Percentiles rank a stretch among this genome's conserved stretches.
Evolutionary conservation across 352 stramenopile genomes (phyloP).

Genomic region (Globisporangium solare): DNA sequence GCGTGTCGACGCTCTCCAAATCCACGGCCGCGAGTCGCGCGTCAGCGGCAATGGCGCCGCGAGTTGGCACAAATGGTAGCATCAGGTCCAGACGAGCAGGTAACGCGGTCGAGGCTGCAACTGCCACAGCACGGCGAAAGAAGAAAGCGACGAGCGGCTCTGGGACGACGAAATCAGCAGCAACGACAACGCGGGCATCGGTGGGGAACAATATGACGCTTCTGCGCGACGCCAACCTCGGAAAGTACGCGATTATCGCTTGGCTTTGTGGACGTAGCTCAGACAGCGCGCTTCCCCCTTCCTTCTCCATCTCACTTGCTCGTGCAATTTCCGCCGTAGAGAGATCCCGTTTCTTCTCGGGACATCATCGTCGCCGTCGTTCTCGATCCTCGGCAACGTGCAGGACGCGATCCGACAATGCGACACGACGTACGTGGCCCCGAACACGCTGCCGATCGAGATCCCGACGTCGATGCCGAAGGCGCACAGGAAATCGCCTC

Average conservation of each 20-base stretch:
- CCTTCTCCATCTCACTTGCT: not conserved
- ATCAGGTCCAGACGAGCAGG: not conserved
- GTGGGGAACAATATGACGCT: slow-evolving; percentile 51
- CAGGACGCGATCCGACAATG: slow-evolving; percentile 70
- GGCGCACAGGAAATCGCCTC: not conserved
- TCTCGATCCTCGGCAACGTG: slow-evolving; percentile 67
- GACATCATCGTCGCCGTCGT: slow-evolving; percentile 48
- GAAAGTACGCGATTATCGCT: slow-evolving; percentile 33
- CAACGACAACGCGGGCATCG: not conserved
- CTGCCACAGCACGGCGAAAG: slow-evolving; percentile 5
- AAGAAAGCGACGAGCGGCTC: slow-evolving; percentile 5
- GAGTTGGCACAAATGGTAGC: not conserved
- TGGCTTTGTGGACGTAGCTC: not conserved
- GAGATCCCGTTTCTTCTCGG: slow-evolving; percentile 68
- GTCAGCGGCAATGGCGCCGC: slow-evolving; percentile 16
- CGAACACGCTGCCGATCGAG: slow-evolving; percentile 18
- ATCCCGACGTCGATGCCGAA: slow-evolving; percentile 1
- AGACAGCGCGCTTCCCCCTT: no score
- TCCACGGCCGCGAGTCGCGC: slow-evolving; percentile 58
- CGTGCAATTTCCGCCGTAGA: slow-evolving; percentile 13
- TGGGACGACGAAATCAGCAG: slow-evolving; percentile 1
- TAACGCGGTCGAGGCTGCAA: not conserved
- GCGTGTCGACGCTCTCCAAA: slow-evolving; percentile 38
- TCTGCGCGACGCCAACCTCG: slow-evolving; percentile 59
- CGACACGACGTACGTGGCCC: slow-evolving; percentile 48